Evolutionary conservation across 1,284 basidiomycete species (phyloP).

Genomic region (Agroathelia rolfsii): DNA sequence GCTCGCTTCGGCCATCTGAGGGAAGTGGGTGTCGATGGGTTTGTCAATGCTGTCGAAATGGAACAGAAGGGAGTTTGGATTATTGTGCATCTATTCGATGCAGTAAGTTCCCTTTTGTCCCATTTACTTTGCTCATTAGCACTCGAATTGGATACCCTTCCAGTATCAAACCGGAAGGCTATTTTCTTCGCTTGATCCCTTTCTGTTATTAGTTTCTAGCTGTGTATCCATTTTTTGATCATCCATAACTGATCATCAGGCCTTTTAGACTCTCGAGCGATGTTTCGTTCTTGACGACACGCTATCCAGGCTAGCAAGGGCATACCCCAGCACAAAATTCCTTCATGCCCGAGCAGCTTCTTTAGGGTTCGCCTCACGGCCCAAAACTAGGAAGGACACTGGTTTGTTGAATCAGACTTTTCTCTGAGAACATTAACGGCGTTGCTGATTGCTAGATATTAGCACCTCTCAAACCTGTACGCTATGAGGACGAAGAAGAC

Average conservation of each 20-base stretch:
- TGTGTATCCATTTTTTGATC: conserved; percentile 9
- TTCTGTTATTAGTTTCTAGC: no score
- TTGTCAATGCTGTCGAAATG: conserved; percentile 65
- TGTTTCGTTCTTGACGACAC: conserved; percentile 64
- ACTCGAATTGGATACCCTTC: no score
- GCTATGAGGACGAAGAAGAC: conserved; percentile 35
- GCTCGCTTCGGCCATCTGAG: conserved; percentile 72
- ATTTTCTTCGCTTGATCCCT: no score
- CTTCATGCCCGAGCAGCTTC: conserved; percentile 64
- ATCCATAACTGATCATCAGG: conserved; percentile 4
- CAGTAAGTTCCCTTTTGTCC: conserved; percentile 38
- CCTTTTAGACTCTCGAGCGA: conserved; percentile 54
- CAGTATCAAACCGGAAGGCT: no score
- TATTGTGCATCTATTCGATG: conserved; percentile 75
- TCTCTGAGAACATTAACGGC: no score
- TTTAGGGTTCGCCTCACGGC: conserved; percentile 59
- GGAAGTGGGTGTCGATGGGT: conserved; percentile 70
- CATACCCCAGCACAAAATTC: conserved; percentile 69
- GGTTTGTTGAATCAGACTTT: no score
- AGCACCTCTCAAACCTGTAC: conserved; percentile 6
- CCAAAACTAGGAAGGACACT: conserved; percentile 2
- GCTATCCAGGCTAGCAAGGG: conserved; percentile 58
- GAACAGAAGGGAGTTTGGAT: conserved; percentile 67
- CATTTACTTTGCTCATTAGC: conserved; percentile 2
- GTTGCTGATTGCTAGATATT: no score